These are phyloP conservation scores for Mycena vitilis DNA, from an alignment of 768 basidiomycete species.

Conservation along the genomic window DNA sequence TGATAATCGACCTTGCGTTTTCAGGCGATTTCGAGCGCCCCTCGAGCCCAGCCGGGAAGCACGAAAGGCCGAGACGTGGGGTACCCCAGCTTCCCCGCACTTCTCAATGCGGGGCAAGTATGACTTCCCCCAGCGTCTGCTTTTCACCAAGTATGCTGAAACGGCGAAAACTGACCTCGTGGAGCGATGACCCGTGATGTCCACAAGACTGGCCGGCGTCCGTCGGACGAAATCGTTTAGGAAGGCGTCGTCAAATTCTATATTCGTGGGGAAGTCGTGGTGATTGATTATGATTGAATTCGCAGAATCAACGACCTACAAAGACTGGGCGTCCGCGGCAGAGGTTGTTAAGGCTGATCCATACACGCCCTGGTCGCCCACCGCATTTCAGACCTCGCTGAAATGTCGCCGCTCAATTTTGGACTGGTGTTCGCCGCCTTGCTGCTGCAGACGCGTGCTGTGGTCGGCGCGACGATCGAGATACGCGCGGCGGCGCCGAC, in stretches of 20 bases:
- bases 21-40: too few relatives aligned
- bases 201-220: not conserved
- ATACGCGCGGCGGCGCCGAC: slow-evolving; percentile 33
- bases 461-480: slow-evolving; percentile 15
- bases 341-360: slow-evolving; percentile 4
- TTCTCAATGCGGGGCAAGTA: slow-evolving; percentile 1
- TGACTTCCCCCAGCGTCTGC: not conserved
- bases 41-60: not conserved
- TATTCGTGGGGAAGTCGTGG: not conserved
- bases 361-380: slow-evolving; percentile 26
- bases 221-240: not conserved
- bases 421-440: slow-evolving; percentile 7
- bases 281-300: too few relatives aligned
- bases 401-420: slow-evolving; percentile 23
- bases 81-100: slow-evolving; percentile 14
- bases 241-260: not conserved
- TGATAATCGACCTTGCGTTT: not conserved
- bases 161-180: not conserved
- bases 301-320: too few relatives aligned
- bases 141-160: not conserved
- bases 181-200: slow-evolving; percentile 21
- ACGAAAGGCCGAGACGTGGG: not conserved
- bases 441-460: slow-evolving; percentile 16
- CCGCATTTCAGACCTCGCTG: not conserved
- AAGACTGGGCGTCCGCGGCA: not conserved